Evolutionary conservation across 2,329 filamentous ascomycete species (phyloP).

Genomic region (Dendrostoma leiphaemia): DNA sequence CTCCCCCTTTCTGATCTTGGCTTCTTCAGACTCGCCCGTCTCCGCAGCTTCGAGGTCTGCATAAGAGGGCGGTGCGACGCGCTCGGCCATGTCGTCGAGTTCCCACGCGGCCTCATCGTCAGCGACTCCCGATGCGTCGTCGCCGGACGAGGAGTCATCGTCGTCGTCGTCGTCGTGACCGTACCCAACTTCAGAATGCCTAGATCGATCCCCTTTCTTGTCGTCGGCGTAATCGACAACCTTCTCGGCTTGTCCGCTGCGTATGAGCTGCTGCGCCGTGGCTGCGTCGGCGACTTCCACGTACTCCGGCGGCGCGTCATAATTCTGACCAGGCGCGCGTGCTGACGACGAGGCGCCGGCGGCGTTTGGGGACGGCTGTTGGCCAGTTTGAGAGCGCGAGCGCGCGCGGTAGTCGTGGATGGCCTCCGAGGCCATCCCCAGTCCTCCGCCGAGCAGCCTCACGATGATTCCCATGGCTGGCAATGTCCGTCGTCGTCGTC

Average conservation of each 20-base stretch:
- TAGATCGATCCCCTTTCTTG: neutral
- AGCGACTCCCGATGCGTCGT: slow-evolving; percentile 7
- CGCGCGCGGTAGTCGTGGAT: slow-evolving; percentile 21
- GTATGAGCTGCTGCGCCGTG: slow-evolving; percentile 3
- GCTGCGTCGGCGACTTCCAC: slow-evolving; percentile 14
- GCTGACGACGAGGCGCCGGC: neutral
- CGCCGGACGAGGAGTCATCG: slow-evolving; percentile 7
- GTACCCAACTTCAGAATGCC: slow-evolving; percentile 1
- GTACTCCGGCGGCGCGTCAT: slow-evolving; percentile 9
- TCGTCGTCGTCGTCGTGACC: neutral
- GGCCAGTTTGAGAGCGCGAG: slow-evolving; percentile 9
- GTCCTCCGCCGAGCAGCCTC: slow-evolving; percentile 14
- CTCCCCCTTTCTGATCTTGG: slow-evolving; percentile 20
- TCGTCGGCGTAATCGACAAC: slow-evolving; percentile 1
- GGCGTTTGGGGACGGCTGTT: neutral
- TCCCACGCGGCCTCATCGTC: slow-evolving; percentile 25
- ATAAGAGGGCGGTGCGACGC: slow-evolving; percentile 17
- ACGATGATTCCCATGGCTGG: slow-evolving; percentile 11
- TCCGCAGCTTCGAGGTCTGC: neutral
- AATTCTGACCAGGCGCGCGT: neutral
- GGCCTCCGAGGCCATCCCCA: slow-evolving; percentile 23
- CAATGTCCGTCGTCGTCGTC: neutral
- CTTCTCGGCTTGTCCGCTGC: slow-evolving; percentile 6
- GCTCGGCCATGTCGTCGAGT: slow-evolving; percentile 24
- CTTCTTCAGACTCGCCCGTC: slow-evolving; percentile 14